phyloP scores from a whole-genome alignment of 2,329 filamentous ascomycete genomes.

The Penicillium sp. region DNA sequence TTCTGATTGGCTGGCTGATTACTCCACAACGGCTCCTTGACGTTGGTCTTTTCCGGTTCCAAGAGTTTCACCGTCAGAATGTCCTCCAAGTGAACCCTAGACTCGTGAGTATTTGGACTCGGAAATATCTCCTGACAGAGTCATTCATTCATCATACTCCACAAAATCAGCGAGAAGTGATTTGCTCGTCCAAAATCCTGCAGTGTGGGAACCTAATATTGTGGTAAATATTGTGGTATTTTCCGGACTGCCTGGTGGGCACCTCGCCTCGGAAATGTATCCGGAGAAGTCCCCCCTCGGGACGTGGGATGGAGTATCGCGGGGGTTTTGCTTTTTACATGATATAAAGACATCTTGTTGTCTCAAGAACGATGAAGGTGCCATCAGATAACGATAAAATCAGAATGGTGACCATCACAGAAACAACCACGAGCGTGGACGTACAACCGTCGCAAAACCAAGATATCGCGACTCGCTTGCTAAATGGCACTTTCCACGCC shows the following conservation, averaged over 20 bases:
- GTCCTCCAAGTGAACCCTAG: neutral
- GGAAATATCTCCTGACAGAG: neutral
- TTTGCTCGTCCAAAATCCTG: neutral
- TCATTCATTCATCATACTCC: neutral
- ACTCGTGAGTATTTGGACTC: neutral
- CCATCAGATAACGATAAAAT: no score
- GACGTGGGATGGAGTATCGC: neutral
- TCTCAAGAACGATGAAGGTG: neutral
- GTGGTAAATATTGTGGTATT: neutral
- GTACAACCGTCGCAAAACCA: constrained; percentile 13
- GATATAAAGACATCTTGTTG: neutral
- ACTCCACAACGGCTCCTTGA: neutral
- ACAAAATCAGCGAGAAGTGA: neutral
- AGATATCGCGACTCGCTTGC: constrained; percentile 26
- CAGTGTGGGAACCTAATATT: neutral
- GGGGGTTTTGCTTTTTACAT: neutral
- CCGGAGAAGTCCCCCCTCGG: neutral
- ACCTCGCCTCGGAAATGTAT: constrained; percentile 8
- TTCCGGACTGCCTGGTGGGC: neutral
- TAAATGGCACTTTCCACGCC: constrained; percentile 30
- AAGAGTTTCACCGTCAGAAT: neutral
- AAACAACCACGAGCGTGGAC: constrained; percentile 15
- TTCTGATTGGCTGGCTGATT: neutral
- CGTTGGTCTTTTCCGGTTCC: neutral
- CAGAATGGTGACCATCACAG: constrained; percentile 12